Percentiles rank a stretch among this genome's conserved stretches.
Evolutionary conservation across 2,329 filamentous ascomycete species (phyloP).

Genomic region (Didymosphaeria variabile): DNA sequence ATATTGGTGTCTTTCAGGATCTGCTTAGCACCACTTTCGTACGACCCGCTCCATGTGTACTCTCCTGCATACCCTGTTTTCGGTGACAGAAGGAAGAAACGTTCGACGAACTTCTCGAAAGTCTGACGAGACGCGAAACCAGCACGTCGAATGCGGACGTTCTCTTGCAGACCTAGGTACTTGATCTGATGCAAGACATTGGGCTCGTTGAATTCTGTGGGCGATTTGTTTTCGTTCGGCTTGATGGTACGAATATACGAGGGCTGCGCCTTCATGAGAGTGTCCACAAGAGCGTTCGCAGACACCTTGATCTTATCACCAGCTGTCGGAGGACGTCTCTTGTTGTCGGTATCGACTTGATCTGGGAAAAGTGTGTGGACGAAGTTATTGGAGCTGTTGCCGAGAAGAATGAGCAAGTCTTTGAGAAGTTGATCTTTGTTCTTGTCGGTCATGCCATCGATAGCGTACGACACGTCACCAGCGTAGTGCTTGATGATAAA

Average conservation of each 20-base stretch:
- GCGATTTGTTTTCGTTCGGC: conserved; percentile 98
- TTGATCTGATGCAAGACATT: conserved; percentile 99
- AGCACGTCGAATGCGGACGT: conserved; percentile 94
- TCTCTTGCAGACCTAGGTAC: conserved; percentile 98
- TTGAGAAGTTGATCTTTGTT: conserved; percentile 98
- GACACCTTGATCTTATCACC: conserved; percentile 96
- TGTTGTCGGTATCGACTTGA: conserved; percentile 94
- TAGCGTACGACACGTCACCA: conserved; percentile 92
- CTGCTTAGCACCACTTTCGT: conserved; percentile 85
- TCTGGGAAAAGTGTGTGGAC: conserved; percentile 90
- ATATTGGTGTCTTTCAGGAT: conserved; percentile 98
- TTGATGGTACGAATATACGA: conserved; percentile 99
- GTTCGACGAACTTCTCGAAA: conserved; percentile 97
- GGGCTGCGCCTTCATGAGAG: conserved; percentile 95
- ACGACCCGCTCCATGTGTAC: conserved; percentile 93
- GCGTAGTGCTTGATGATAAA: conserved; percentile 99
- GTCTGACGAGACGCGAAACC: conserved; percentile 97
- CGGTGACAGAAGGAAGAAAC: conserved; percentile 93
- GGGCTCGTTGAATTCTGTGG: conserved; percentile 86
- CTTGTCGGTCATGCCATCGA: conserved; percentile 98
- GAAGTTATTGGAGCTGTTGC: conserved; percentile 83
- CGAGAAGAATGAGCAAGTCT: conserved; percentile 87
- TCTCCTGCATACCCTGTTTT: conserved; percentile 96
- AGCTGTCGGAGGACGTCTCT: conserved; percentile 89
- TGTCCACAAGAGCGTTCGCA: conserved; percentile 92